phyloP scores from a whole-genome alignment of 2,329 filamentous ascomycete species.

The Colletotrichum tofieldiae region DNA sequence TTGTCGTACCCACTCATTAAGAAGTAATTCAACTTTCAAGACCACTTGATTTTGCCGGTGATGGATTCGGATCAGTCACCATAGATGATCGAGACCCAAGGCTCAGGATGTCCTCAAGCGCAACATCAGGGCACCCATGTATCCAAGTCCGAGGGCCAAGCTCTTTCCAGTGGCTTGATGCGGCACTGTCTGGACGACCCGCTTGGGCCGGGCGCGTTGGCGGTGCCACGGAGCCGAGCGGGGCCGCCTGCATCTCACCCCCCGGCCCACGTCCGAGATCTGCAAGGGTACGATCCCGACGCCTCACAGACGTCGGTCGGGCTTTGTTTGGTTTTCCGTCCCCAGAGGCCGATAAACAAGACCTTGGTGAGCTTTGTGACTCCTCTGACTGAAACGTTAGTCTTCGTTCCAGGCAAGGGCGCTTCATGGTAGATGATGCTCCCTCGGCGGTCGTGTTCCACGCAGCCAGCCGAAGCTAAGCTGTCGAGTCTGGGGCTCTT shows the following conservation, averaged over 20 bases:
- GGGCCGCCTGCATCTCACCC: background rate
- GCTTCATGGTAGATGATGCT: background rate
- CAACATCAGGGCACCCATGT: background rate
- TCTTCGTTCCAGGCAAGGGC: background rate
- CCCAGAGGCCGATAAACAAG: background rate
- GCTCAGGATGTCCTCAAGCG: background rate
- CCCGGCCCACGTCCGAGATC: background rate
- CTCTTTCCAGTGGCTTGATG: background rate
- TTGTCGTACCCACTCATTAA: constrained; percentile 3
- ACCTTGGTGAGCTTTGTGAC: background rate
- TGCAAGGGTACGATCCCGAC: background rate
- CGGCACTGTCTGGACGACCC: constrained; percentile 9
- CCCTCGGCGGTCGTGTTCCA: background rate
- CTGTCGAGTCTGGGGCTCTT: background rate
- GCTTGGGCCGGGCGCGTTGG: constrained; percentile 18
- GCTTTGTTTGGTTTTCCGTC: background rate
- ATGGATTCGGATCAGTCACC: background rate
- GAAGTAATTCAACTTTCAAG: constrained; percentile 29
- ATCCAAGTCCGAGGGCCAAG: background rate
- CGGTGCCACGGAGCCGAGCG: constrained; percentile 14
- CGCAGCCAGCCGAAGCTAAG: background rate
- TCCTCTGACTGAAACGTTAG: background rate
- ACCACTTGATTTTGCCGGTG: background rate
- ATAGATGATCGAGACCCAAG: background rate
- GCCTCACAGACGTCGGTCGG: background rate